Evolutionary conservation across 768 basidiomycete genomes (phyloP).

Genomic region (Leucocoprinus leucothites): DNA sequence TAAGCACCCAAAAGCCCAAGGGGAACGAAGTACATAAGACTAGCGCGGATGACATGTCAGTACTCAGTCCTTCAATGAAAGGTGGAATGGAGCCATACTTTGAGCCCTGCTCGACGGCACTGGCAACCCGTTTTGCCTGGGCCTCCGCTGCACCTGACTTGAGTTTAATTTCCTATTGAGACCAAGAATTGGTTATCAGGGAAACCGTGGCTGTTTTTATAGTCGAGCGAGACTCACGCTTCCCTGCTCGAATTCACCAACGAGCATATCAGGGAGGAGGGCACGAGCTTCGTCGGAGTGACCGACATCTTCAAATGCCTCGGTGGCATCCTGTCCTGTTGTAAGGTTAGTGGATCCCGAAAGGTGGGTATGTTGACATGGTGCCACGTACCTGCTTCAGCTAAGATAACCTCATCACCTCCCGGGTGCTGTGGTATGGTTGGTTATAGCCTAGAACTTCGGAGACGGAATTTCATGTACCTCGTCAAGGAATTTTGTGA

Average conservation of each 20-base stretch:
- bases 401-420: slow-evolving; percentile 95
- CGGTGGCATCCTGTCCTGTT: slow-evolving; percentile 90
- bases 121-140: slow-evolving; percentile 41
- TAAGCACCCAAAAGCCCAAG: slow-evolving; percentile 77
- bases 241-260: slow-evolving; percentile 79
- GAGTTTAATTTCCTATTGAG: slow-evolving; percentile 44
- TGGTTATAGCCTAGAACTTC: neutral
- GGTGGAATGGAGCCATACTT: slow-evolving; percentile 42
- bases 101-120: slow-evolving; percentile 64
- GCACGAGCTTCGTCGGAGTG: slow-evolving; percentile 97
- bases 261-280: slow-evolving; percentile 70
- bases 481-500: slow-evolving; percentile 93
- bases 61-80: slow-evolving; percentile 10
- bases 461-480: slow-evolving; percentile 33
- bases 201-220: slow-evolving; percentile 6
- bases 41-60: slow-evolving; percentile 23
- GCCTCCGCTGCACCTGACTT: slow-evolving; percentile 49
- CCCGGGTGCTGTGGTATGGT: slow-evolving; percentile 73
- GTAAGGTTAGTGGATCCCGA: slow-evolving; percentile 13
- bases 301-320: slow-evolving; percentile 98
- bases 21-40: slow-evolving; percentile 83
- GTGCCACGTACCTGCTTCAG: slow-evolving; percentile 76
- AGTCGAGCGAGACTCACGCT: slow-evolving; percentile 41
- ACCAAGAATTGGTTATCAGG: slow-evolving; percentile 2
- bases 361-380: slow-evolving; percentile 11